phyloP scores from a whole-genome alignment of 768 basidiomycete species.

The Candolleomyces efflorescens region DNA sequence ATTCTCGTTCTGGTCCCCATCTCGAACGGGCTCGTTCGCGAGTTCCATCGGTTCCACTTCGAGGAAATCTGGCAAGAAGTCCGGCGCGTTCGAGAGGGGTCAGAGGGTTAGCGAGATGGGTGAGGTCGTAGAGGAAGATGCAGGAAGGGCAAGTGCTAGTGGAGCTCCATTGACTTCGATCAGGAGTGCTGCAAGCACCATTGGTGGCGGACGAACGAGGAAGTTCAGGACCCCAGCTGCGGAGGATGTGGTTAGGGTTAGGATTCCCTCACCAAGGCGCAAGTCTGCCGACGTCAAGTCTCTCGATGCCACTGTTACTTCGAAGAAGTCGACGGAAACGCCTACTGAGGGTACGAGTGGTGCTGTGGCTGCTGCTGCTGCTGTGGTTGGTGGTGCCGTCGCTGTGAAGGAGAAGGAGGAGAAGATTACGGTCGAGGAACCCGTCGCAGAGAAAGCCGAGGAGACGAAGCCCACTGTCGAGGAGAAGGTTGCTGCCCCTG shows the following conservation, averaged over 20 bases:
- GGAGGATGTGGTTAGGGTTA: constrained; percentile 18
- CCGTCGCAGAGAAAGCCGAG: constrained; percentile 4
- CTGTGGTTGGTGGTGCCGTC: constrained; percentile 11
- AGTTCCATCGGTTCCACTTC: constrained; percentile 22
- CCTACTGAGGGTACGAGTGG: constrained; percentile 13
- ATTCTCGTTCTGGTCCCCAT: constrained; percentile 56
- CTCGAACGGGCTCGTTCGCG: constrained; percentile 24
- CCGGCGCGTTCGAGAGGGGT: constrained; percentile 12
- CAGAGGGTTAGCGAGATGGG: constrained; percentile 63
- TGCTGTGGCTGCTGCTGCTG: constrained; percentile 18
- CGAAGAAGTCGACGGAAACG: constrained; percentile 6
- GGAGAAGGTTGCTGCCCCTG: not conserved
- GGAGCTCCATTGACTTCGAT: not conserved
- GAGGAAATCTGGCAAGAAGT: constrained; percentile 32
- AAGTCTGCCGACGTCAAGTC: constrained; percentile 17
- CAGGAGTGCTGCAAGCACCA: constrained; percentile 15
- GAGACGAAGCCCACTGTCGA: constrained; percentile 1
- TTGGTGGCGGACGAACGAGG: constrained; percentile 10
- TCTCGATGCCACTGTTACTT: constrained; percentile 1
- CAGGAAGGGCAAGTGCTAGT: constrained; percentile 29
- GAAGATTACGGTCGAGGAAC: constrained; percentile 1
- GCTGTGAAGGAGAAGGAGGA: constrained; percentile 1
- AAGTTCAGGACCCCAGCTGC: not conserved
- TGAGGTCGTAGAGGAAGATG: constrained; percentile 59
- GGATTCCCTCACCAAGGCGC: constrained; percentile 25